Percentiles rank a stretch among this genome's conserved stretches.
Conservation (phyloP, 495 filamentous ascomycete species). For the Cercophora newfieldiana region DNA sequence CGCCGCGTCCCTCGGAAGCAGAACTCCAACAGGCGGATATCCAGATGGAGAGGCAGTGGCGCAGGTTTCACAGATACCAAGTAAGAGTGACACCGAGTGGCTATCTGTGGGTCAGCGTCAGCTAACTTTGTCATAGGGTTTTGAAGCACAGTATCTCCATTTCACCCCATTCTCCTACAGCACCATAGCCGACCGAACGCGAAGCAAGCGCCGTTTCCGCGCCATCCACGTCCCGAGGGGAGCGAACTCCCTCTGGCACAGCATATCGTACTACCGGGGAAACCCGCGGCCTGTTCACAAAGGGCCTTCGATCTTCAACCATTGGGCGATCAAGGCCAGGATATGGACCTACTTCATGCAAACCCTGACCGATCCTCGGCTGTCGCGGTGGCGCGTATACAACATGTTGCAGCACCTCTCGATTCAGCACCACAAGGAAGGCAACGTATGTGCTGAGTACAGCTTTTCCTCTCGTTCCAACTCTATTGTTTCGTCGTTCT, state of each 20-base stretch:
- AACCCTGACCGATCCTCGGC: not conserved
- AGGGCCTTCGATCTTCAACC: not conserved
- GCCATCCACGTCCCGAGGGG: slow-evolving; percentile 7
- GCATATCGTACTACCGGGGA: slow-evolving; percentile 7
- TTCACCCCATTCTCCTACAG: not conserved
- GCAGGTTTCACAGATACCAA: slow-evolving; percentile 8
- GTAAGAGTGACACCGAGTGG: not conserved
- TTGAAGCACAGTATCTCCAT: not conserved
- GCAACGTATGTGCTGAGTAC: no score
- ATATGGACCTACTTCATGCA: slow-evolving; percentile 20
- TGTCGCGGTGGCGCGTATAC: not conserved
- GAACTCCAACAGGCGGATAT: not conserved
- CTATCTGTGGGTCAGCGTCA: not conserved
- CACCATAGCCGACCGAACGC: not conserved
- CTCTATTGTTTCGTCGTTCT: no score
- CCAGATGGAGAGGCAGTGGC: not conserved
- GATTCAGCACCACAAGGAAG: not conserved
- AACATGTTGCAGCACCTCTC: not conserved
- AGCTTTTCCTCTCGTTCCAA: not conserved
- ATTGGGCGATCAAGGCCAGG: slow-evolving; percentile 13
- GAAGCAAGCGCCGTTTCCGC: not conserved
- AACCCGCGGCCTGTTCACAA: not conserved
- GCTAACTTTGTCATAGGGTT: not conserved
- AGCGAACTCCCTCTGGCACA: slow-evolving; percentile 11
- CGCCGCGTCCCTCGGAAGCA: not conserved